Conservation (phyloP, 306 rosid genomes). For the Argentina anserina region DNA sequence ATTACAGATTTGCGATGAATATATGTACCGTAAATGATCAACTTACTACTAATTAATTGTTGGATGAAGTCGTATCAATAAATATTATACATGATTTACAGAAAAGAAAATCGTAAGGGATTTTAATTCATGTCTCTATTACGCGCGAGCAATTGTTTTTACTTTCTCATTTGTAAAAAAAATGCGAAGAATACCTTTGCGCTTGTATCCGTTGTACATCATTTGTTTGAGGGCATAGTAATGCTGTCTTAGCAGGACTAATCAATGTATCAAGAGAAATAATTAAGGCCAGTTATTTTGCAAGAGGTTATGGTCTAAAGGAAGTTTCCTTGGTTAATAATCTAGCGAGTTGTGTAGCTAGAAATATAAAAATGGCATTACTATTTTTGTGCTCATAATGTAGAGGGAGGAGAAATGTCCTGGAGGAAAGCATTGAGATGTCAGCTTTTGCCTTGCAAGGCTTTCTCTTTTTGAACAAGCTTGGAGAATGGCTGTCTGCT, state of each 20-base stretch:
- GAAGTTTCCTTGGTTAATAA: background rate
- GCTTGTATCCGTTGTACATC: no score
- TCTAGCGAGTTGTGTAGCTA: background rate
- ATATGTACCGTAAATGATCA: background rate
- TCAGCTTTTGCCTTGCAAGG: conserved; percentile 85
- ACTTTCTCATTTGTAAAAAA: no score
- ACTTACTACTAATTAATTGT: background rate
- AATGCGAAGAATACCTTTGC: no score
- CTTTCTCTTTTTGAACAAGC: conserved; percentile 52
- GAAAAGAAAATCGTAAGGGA: no score
- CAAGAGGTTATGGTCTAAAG: no score
- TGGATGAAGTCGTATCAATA: background rate
- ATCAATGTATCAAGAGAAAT: no score
- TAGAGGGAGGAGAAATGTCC: conserved; percentile 32
- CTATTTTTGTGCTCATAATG: conserved; percentile 14
- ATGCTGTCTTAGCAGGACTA: no score
- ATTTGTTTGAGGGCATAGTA: no score
- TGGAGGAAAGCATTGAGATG: conserved; percentile 28
- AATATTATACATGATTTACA: no score
- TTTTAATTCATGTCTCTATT: no score
- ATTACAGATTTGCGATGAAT: background rate
- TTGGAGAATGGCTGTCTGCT: conserved; percentile 61
- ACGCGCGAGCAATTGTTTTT: no score
- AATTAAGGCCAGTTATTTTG: no score
- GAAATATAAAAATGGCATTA: background rate